A percentile compares a stretch with the other conserved stretches of the same genome.
Conservation (phyloP, 2,329 filamentous ascomycete species). For the Trichoderma polysporum region DNA sequence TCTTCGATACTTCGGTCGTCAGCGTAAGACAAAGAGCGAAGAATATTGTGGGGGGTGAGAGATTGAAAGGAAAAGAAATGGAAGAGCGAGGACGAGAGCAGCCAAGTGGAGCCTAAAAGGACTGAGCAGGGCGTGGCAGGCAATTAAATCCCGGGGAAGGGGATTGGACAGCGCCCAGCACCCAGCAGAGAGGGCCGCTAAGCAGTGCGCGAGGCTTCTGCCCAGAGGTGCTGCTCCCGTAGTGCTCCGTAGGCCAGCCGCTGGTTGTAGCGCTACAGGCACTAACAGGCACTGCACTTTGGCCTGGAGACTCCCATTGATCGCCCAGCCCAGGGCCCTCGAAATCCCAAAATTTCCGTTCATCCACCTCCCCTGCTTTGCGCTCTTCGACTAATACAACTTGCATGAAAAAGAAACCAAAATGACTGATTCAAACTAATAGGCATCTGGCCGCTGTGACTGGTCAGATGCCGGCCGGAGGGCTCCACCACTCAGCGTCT, state of each 20-base stretch:
- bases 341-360: neutral
- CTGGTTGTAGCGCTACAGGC: neutral
- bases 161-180: conserved; percentile 3
- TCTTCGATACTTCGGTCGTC: neutral
- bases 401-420: neutral
- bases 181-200: neutral
- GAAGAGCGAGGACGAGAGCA: conserved; percentile 11
- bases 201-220: neutral
- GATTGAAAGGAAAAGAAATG: conserved; percentile 9
- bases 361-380: neutral
- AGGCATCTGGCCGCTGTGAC: neutral
- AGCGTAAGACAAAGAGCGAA: neutral
- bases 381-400: neutral
- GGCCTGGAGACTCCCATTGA: too few species aligned
- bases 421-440: neutral
- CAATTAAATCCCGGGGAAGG: conserved; percentile 17
- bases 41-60: conserved; percentile 17
- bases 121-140: conserved; percentile 1
- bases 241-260: neutral
- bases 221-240: neutral
- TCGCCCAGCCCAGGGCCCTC: too few species aligned
- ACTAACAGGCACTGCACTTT: neutral
- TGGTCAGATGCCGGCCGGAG: neutral
- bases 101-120: conserved; percentile 15
- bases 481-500: neutral